These are phyloP conservation scores for Fraxinus dipetala DNA, from an alignment of 305 asterid genomes.

Conservation along the genomic window DNA sequence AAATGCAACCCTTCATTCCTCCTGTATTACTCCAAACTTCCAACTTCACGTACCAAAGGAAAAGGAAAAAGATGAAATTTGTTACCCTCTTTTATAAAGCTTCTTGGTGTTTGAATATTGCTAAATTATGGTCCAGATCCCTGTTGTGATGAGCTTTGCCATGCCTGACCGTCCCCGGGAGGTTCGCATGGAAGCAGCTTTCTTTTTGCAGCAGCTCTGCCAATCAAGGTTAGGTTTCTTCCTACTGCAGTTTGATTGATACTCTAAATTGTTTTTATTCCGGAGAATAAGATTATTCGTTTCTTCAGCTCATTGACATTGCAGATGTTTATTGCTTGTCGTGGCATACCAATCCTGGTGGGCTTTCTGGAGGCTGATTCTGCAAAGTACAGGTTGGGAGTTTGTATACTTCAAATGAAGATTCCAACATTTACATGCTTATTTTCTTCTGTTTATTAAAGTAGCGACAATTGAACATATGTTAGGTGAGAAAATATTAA, in stretches of 20 bases:
- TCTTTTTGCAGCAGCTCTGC: slow-evolving; percentile 91
- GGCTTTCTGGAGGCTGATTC: slow-evolving; percentile 98
- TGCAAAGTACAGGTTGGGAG: slow-evolving; percentile 80
- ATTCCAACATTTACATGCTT: not conserved
- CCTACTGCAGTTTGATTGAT: slow-evolving; percentile 11
- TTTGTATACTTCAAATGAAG: slow-evolving; percentile 9
- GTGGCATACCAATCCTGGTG: slow-evolving; percentile 94
- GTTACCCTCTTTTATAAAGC: not conserved
- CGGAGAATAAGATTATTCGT: slow-evolving; percentile 21
- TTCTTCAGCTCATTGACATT: slow-evolving; percentile 78
- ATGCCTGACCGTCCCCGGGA: slow-evolving; percentile 90
- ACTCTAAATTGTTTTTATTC: slow-evolving; percentile 21
- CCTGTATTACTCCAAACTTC: not conserved
- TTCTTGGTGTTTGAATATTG: slow-evolving; percentile 5
- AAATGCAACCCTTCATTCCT: not conserved
- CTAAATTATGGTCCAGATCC: slow-evolving; percentile 56
- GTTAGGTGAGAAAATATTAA: not conserved
- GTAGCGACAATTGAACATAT: not conserved
- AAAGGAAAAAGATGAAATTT: not conserved
- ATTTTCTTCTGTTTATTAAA: not conserved
- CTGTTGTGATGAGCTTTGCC: slow-evolving; percentile 91
- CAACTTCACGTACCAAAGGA: not conserved
- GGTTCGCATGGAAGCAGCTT: slow-evolving; percentile 98
- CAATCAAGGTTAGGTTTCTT: slow-evolving; percentile 72
- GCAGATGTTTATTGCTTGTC: slow-evolving; percentile 97